Evolutionary conservation across 306 rosid genomes (phyloP), one percentile per base, ranked within the genome.

Genomic region (Cicer judaicum): DNA sequence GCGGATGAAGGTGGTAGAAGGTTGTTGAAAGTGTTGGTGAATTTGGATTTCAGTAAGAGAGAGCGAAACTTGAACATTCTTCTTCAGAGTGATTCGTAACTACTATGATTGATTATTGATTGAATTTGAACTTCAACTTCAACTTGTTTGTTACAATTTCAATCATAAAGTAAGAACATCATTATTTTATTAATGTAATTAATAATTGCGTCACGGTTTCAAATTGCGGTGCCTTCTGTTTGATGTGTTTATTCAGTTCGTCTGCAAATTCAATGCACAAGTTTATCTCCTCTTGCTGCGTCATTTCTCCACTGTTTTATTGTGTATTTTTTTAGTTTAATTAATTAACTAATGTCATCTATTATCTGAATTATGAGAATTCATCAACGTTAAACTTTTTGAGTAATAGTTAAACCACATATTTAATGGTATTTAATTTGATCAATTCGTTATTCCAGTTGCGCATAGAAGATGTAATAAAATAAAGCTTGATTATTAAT

Each of bases 61-160:
- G 85, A 79, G 6, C 70, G 60, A 46, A 75, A 70, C 14, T 66
- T 84, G 57, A 66, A 68, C 96, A 89, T 89, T 76, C 19, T 85
- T 75, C 0, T 85, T 74, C 57, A 54, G 52, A 47, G 52, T 36
- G 57, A 49, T 61, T 70, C 36, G 4, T 5, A 29, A 29, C 36
- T 29, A 29, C 36, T 4, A 29, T 3, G 36, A 29, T 5, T 4
- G 4, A 3, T 29, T 29, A 29, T 29, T 29, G 59, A 41, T 29
- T 29, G 16, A 16, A 16, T 16, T 16, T 16, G 18, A 16, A 18
- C 19, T 18, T 18, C 19, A 16, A 47, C 13, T 48, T 1, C 4
- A 16, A 21, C n/a, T 64, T 40, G 21, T 14, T 76, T 21, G 1
- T 11, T 55, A 19, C 40, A 66, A 55, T 54, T 48, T 55, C 74